Base-by-base conservation (phyloP, 345 rosid species). In the Excoecaria cochinchinensis region DNA sequence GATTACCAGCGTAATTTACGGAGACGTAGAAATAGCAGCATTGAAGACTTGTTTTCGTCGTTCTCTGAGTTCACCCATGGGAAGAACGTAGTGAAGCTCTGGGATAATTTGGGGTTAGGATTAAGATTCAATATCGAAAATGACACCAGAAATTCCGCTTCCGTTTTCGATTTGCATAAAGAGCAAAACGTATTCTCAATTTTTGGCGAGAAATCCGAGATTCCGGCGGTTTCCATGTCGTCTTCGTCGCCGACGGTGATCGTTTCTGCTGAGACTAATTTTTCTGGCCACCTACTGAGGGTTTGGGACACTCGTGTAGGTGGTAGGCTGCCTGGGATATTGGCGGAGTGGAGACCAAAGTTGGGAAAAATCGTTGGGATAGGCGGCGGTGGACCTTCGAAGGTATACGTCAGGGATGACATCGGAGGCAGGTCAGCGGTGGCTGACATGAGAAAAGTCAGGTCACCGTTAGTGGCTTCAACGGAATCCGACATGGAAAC, bases 301-400 rank as follows among this genome's bases (percentile, higher is more conserved):
- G 84, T 88, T 50, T 90, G 97, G 95, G 98, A 93, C 83, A 60
- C 76, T 56, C 95, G 98, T 10, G 78, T 72, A 0, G 83, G 83
- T 0, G 73, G 76, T 16, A 53, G 73, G 69, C 50, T 83, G 24
- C 96, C 98, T 70, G 81, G 85, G 53, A 83, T 94, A 21, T 63
- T 88, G 4, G 91, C 90, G 8, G 98, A 91, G 40, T 90, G 95
- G 92, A 78, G 77, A 61, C 89, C 87, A 13, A 79, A 56, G 50
- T 70, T 72, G 5, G 89, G 82, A 76, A 83, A 85, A 71, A 70
- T 82, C 11, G 74, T 74, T 0, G 78, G 79, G 1, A 82, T 89
- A 1, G 84, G 85, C 36, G 85, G 82, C 70, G 74, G 50, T 38
- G 64, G 60, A 1, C 75, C 78, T 8, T 80, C 75, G 79, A 85